These are phyloP conservation scores for Anthracocystis walkeri DNA, from an alignment of 1,284 basidiomycete genomes.

Conservation along the genomic window DNA sequence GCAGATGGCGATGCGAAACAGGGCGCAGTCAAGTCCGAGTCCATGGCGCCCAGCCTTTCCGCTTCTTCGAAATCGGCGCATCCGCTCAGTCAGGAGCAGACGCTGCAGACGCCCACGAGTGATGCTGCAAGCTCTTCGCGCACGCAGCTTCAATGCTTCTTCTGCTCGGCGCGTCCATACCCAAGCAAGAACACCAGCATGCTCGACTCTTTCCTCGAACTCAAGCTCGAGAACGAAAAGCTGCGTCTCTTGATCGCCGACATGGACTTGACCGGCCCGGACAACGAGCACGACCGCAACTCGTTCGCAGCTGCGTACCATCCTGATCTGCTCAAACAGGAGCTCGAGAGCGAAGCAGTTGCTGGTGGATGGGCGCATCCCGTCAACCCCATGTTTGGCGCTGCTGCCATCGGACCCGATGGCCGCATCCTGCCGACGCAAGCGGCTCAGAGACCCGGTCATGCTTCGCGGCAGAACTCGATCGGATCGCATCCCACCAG, in stretches of 20 bases:
- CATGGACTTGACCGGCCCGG: constrained; percentile 40
- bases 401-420: constrained; percentile 36
- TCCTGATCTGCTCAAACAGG: constrained; percentile 51
- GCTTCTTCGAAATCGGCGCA: constrained; percentile 26
- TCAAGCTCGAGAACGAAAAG: constrained; percentile 66
- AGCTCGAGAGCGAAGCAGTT: constrained; percentile 38
- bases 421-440: constrained; percentile 26
- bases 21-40: constrained; percentile 36
- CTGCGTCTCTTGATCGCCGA: constrained; percentile 53
- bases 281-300: constrained; percentile 32
- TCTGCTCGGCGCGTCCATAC: constrained; percentile 60
- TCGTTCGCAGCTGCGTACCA: constrained; percentile 42
- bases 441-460: constrained; percentile 14
- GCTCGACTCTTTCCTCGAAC: constrained; percentile 65
- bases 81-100: constrained; percentile 45
- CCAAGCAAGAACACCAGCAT: constrained; percentile 64
- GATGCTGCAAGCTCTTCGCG: constrained; percentile 31
- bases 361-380: constrained; percentile 26
- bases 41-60: constrained; percentile 27
- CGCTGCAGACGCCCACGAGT: constrained; percentile 43
- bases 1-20: constrained; percentile 20
- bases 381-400: constrained; percentile 45
- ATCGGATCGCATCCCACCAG: constrained; percentile 45
- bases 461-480: constrained; percentile 39
- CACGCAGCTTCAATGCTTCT: constrained; percentile 57